Conservation (phyloP, 164 flowering plant species). For the Stephania yunnanensis region DNA sequence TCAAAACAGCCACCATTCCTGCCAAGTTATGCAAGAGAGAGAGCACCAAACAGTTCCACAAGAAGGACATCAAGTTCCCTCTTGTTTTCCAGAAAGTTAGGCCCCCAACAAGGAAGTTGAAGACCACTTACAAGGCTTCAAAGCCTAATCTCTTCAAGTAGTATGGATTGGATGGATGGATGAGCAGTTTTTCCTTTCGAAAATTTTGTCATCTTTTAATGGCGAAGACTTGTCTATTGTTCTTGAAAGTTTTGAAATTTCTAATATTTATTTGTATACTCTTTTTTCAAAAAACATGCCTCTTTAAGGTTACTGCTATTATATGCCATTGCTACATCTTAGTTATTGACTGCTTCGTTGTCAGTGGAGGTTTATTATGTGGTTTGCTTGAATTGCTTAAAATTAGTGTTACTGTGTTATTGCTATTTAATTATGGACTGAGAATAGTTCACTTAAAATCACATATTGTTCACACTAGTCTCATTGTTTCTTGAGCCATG, state of each 20-base stretch:
- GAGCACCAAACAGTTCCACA: conserved; percentile 24
- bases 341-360: not conserved
- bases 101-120: conserved; percentile 24
- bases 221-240: not conserved
- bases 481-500: too few relatives aligned
- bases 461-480: too few relatives aligned
- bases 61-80: conserved; percentile 27
- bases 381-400: not conserved
- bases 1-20: conserved; percentile 26
- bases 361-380: not conserved
- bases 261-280: not conserved
- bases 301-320: not conserved
- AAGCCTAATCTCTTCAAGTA: conserved; percentile 25
- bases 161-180: not conserved
- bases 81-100: conserved; percentile 22
- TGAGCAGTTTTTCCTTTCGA: not conserved
- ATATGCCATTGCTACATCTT: not conserved
- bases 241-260: not conserved
- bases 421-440: too few relatives aligned
- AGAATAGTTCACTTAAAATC: too few relatives aligned
- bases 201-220: not conserved
- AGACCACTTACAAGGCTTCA: conserved; percentile 27
- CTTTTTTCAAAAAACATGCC: not conserved
- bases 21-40: conserved; percentile 28
- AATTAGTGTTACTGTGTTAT: too few relatives aligned